Conservation (phyloP, 2,329 filamentous ascomycete species). For the Clarireedia homoeocarpa region DNA sequence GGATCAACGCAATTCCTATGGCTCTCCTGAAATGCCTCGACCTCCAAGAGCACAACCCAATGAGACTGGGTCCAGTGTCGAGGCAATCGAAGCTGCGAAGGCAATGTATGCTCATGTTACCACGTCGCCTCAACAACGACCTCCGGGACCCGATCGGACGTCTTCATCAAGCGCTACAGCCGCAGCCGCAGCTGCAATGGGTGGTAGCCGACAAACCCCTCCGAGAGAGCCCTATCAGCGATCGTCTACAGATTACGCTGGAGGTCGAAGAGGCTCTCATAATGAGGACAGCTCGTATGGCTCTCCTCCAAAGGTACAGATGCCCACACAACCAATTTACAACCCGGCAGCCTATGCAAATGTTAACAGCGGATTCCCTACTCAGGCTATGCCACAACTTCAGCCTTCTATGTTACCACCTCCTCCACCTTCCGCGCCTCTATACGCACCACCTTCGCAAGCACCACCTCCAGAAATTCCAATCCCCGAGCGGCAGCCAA, state of each 20-base stretch:
- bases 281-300: slow-evolving; percentile 20
- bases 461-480: slow-evolving; percentile 23
- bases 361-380: slow-evolving; percentile 44
- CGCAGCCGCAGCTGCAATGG: slow-evolving; percentile 41
- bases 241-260: slow-evolving; percentile 24
- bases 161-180: slow-evolving; percentile 45
- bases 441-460: slow-evolving; percentile 24
- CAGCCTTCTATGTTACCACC: slow-evolving; percentile 14
- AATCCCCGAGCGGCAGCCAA: slow-evolving; percentile 3
- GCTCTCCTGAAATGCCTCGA: slow-evolving; percentile 21
- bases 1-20: slow-evolving; percentile 25
- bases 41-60: slow-evolving; percentile 30
- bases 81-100: slow-evolving; percentile 58
- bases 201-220: slow-evolving; percentile 27
- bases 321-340: slow-evolving; percentile 55
- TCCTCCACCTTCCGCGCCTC: slow-evolving; percentile 27
- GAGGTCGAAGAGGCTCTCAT: slow-evolving; percentile 16
- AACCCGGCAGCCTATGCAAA: slow-evolving; percentile 72
- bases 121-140: slow-evolving; percentile 39
- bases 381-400: slow-evolving; percentile 32
- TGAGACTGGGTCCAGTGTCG: slow-evolving; percentile 36
- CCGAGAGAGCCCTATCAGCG: slow-evolving; percentile 24
- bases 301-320: slow-evolving; percentile 30
- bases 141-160: slow-evolving; percentile 43
- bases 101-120: slow-evolving; percentile 48